A percentile compares a stretch with the other conserved stretches of the same genome.
These are phyloP conservation scores for Pleodorina starrii DNA, from an alignment of 139 green algal genomes.

Conservation along the genomic window DNA sequence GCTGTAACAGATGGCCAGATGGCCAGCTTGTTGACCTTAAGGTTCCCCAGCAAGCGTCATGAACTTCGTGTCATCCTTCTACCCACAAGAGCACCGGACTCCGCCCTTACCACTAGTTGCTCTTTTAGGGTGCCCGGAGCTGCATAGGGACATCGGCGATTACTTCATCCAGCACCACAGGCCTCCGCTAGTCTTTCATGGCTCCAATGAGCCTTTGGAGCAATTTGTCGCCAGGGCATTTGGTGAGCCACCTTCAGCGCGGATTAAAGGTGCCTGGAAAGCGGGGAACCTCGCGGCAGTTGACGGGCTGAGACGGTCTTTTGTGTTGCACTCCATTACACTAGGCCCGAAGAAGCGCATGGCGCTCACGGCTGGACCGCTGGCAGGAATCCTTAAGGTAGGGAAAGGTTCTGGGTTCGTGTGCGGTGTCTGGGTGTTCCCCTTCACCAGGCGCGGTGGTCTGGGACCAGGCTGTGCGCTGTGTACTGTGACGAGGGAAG, in stretches of 20 bases:
- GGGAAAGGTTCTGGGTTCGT: background rate
- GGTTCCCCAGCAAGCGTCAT: background rate
- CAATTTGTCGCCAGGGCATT: conserved; percentile 45
- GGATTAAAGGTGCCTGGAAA: no score
- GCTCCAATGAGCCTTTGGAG: conserved; percentile 46
- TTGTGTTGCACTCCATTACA: background rate
- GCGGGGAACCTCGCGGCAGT: no score
- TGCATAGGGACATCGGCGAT: conserved; percentile 49
- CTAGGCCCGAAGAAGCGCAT: conserved; percentile 40
- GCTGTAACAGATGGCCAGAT: no score
- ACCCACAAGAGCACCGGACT: conserved; percentile 52
- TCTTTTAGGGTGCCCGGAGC: conserved; percentile 38
- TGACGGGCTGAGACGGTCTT: no score
- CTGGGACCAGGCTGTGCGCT: no score
- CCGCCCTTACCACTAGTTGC: conserved; percentile 53
- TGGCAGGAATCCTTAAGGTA: conserved; percentile 48
- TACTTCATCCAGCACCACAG: conserved; percentile 56
- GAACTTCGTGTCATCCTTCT: conserved; percentile 47
- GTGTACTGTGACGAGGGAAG: no score
- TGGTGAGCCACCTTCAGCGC: conserved; percentile 23
- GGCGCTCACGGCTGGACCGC: background rate
- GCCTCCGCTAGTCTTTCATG: conserved; percentile 52
- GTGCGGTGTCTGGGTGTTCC: no score
- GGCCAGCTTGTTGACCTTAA: conserved; percentile 8
- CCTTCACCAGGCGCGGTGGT: no score